A percentile compares a stretch with the other conserved stretches of the same genome.
Evolutionary conservation across 106 monocot genomes (phyloP).

Genomic region (Dactylorhiza incarnata): DNA sequence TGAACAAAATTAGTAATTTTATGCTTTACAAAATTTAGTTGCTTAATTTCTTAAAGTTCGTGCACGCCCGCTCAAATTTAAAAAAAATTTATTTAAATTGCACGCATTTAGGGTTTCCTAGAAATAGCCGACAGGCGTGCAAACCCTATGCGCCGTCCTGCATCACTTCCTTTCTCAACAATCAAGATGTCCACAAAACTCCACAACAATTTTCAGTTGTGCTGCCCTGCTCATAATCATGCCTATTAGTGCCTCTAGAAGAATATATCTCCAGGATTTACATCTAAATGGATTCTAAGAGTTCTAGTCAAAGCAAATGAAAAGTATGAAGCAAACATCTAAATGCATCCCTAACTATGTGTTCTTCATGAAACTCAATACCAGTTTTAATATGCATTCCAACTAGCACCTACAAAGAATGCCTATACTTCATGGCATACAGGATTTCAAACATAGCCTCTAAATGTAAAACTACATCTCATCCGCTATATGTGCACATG

Average conservation of each 20-base stretch:
- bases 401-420: not conserved
- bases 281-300: not conserved
- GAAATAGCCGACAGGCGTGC: too few relatives aligned
- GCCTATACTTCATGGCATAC: not conserved
- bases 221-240: not conserved
- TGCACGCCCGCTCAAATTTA: too few relatives aligned
- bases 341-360: not conserved
- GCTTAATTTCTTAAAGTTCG: too few relatives aligned
- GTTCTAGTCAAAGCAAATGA: not conserved
- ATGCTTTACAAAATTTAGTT: too few relatives aligned
- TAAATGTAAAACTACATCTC: not conserved
- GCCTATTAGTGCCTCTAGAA: not conserved
- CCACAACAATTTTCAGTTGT: not conserved
- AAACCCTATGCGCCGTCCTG: too few relatives aligned
- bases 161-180: too few relatives aligned
- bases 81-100: too few relatives aligned
- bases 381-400: not conserved
- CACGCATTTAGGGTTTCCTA: too few relatives aligned
- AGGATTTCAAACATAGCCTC: not conserved
- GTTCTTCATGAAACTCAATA: not conserved
- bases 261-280: not conserved
- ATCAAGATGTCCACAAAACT: too few relatives aligned
- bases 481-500: not conserved
- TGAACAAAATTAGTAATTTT: too few relatives aligned
- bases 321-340: not conserved